A percentile compares a stretch with the other conserved stretches of the same genome.
phyloP scores from a whole-genome alignment of 768 basidiomycete species.

The Leccinum uliginosum region DNA sequence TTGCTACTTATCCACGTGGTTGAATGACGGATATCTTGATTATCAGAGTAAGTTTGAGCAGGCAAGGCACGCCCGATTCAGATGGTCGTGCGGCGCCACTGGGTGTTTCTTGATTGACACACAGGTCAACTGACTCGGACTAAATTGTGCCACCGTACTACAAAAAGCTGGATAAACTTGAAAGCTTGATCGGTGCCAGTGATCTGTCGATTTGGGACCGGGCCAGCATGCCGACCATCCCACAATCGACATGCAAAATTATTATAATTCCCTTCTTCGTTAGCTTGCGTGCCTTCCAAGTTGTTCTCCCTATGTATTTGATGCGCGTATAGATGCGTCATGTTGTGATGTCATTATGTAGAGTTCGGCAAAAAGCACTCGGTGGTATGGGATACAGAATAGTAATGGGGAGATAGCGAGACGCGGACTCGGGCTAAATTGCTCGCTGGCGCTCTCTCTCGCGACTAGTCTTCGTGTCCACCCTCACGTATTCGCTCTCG shows the following conservation, averaged over 20 bases:
- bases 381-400: constrained; percentile 8
- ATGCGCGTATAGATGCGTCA: neutral
- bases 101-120: neutral
- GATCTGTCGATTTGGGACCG: neutral
- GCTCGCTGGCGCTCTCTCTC: constrained; percentile 34
- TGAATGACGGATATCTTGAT: neutral
- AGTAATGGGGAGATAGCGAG: neutral
- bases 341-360: neutral
- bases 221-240: neutral
- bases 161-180: neutral
- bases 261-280: neutral
- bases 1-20: neutral
- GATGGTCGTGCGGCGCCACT: neutral
- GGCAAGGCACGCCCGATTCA: too few relatives aligned
- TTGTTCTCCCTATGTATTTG: neutral
- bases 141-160: neutral
- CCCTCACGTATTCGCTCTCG: constrained; percentile 77
- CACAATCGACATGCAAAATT: neutral
- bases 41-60: neutral
- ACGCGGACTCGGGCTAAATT: constrained; percentile 3
- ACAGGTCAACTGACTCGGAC: too few relatives aligned
- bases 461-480: constrained; percentile 71
- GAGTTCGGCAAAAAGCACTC: neutral
- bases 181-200: neutral
- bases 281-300: neutral